Base-by-base conservation (phyloP, 306 rosid species). In the Vigna unguiculata region DNA sequence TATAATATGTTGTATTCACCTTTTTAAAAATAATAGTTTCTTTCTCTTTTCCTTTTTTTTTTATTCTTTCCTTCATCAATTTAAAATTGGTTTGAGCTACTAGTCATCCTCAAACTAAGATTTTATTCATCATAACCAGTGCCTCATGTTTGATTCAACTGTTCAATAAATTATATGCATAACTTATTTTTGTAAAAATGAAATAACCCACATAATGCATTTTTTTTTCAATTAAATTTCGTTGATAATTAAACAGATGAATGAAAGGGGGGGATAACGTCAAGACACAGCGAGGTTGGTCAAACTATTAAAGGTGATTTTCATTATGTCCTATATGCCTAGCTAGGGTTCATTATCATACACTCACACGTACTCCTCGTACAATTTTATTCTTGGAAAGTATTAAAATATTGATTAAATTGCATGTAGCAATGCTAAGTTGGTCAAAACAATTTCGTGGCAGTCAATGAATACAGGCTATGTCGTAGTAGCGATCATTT, bases 381-480 rank as follows among this genome's bases (percentile, higher is more conserved):
- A 63, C 80, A 64, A 51, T 64, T 36, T 63, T 61, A 51, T 64
- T 64, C 52, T n/a, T 22, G 8, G 22, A 47, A 62, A 45, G 11
- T 9, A 62, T 62, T 48, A 34, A 62, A 75, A 75, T 62, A 75
- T 20, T 41, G 2, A 16, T 41, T 57, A 57, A 72, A 9, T 21
- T 40, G 40, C n/a, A 16, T 43, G 69, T 9, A 73, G 45, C 57
- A 58, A 43, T 62, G 72, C 14, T 49, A 25, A 9, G 30, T 63
- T 19, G 69, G 84, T 80, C 76, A 57, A 57, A 77, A 57, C 40
- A 30, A 25, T 36, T 38, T 38, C 12, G 32, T 64, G 32, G 25
- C 79, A 55, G 68, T 72, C 79, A 73, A 65, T 46, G 52, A 64
- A 32, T 19, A 40, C 74, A 72, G 83, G 68, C 81, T 81, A 81